Base-by-base conservation (phyloP, 768 basidiomycete genomes). In the Tulasnella sp. region DNA sequence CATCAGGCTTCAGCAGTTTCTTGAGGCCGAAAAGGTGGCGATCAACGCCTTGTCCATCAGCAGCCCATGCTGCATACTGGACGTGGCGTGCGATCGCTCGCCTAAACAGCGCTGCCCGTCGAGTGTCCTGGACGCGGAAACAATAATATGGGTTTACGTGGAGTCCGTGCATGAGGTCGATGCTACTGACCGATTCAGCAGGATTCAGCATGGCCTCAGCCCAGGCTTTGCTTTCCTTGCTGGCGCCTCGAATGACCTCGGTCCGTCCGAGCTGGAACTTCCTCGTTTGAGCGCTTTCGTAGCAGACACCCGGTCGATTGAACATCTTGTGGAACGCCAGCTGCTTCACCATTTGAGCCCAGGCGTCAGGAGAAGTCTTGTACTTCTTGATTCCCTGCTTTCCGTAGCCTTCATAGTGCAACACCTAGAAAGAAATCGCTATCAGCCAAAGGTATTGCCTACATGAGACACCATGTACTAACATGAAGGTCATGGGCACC, bases 291-390 rank as follows among this genome's bases (percentile, higher is more conserved):
- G 93, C 92, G 80, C 91, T 92, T 87, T 99, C 97, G 85, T 99
- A 99, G 79, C 92, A 91, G 70, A 93, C 91, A 2, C 90, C 93
- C 11, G 92, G 91, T 1, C 92, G 88, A 7, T 86, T 86, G 81
- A 86, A 88, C 88, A 80, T 89, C 85, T 96, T 96, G 84, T 92
- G 90, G 87, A 94, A 98, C 29, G 96, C 97, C 70, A 98, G 91
- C 84, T 98, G 97, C 86, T 96, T 98, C 81, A 96, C 91, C 75
- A 99, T 88, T 85, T 99, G 98, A 23, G 88, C 93, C 91, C 95
- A 96, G 37, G 96, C 96, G 82, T 99, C 98, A 0, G 97, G 98
- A 0, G 93, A 95, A 70, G 89, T 87, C 82, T 91, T 91, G 88
- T 88, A 89, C 77, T 86, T 87, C 86, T 98, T 98, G 86, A 96